phyloP scores from a whole-genome alignment of 1,284 basidiomycete species.

The Papiliotrema fonsecae region DNA sequence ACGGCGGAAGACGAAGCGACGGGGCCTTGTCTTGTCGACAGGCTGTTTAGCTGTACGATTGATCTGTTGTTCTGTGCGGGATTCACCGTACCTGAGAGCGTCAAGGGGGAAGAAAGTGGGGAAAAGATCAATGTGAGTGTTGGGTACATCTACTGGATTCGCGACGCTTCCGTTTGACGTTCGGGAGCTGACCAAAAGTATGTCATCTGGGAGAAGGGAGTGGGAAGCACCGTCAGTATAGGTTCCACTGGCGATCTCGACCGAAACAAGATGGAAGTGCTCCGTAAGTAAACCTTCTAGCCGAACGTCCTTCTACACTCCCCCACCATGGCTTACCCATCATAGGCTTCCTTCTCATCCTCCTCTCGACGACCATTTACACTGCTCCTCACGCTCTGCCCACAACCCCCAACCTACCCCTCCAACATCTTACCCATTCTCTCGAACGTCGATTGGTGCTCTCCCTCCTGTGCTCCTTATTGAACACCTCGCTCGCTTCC shows the following conservation, averaged over 20 bases:
- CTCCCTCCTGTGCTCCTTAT: constrained; percentile 79
- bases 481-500: constrained; percentile 73
- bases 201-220: constrained; percentile 74
- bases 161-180: constrained; percentile 61
- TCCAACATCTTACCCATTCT: constrained; percentile 70
- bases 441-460: constrained; percentile 74
- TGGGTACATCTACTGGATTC: constrained; percentile 49
- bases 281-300: constrained; percentile 52
- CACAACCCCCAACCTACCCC: constrained; percentile 64
- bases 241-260: constrained; percentile 66
- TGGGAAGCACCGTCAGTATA: constrained; percentile 72
- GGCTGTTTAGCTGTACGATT: constrained; percentile 68
- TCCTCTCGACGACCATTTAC: constrained; percentile 84
- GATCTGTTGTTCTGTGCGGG: constrained; percentile 87
- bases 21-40: constrained; percentile 69
- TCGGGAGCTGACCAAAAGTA: constrained; percentile 29
- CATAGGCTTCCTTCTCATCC: constrained; percentile 62
- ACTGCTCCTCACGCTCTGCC: constrained; percentile 65
- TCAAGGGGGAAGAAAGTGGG: constrained; percentile 61
- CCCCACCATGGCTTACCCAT: not conserved
- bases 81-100: constrained; percentile 74
- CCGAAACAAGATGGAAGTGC: constrained; percentile 75
- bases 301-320: not conserved
- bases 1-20: constrained; percentile 42
- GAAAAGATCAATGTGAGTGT: constrained; percentile 65